Evolutionary conservation across 352 stramenopile genomes (phyloP).

Genomic region (Phytopythium litorale): DNA sequence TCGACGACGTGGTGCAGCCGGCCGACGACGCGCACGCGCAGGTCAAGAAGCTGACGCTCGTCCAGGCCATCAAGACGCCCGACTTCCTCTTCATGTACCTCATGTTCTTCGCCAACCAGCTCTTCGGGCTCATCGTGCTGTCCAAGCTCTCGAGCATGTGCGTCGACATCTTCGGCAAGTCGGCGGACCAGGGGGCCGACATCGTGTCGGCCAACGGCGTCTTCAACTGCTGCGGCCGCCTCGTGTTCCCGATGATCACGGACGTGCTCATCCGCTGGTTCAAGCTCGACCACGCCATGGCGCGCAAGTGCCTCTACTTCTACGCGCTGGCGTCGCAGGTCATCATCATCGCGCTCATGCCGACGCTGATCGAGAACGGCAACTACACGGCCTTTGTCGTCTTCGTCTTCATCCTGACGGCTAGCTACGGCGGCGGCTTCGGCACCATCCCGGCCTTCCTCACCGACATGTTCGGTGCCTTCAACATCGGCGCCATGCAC

Average conservation of each 20-base stretch:
- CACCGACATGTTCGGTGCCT: slow-evolving; percentile 82
- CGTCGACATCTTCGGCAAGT: slow-evolving; percentile 42
- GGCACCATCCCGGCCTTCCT: slow-evolving; percentile 70
- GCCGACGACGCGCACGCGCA: slow-evolving; percentile 14
- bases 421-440: slow-evolving; percentile 68
- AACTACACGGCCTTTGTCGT: slow-evolving; percentile 55
- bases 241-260: slow-evolving; percentile 36
- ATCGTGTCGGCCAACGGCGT: slow-evolving; percentile 49
- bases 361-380: slow-evolving; percentile 46
- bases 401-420: slow-evolving; percentile 63
- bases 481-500: slow-evolving; percentile 79
- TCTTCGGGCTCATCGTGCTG: slow-evolving; percentile 61
- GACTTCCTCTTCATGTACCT: slow-evolving; percentile 72
- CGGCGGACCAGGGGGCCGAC: slow-evolving; percentile 20
- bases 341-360: slow-evolving; percentile 63
- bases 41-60: slow-evolving; percentile 38
- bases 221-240: slow-evolving; percentile 48
- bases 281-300: slow-evolving; percentile 43
- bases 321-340: slow-evolving; percentile 54
- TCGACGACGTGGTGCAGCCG: slow-evolving; percentile 18
- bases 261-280: slow-evolving; percentile 35
- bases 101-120: slow-evolving; percentile 65
- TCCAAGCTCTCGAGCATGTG: slow-evolving; percentile 62
- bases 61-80: slow-evolving; percentile 41
- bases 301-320: slow-evolving; percentile 52